Evolutionary conservation across 1,284 basidiomycete genomes (phyloP), one percentile per base, ranked within the genome.

Genomic region (Sporisorium exsertum): DNA sequence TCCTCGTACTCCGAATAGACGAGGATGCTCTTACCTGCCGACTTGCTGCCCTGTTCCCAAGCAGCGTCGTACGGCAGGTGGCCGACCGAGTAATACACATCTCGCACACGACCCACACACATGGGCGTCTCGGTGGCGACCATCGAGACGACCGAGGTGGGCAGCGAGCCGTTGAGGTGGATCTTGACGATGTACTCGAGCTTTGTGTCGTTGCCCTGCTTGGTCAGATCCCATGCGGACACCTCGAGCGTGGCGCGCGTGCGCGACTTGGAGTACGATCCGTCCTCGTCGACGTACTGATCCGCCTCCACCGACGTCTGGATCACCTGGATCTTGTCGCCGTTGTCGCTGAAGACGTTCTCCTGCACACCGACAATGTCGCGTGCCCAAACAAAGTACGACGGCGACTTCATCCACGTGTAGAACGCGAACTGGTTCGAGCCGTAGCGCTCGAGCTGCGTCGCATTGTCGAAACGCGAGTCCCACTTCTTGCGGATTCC

Each of bases 401-500:
- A 74, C 8, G 80, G 80, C 20, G 74, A 76, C 68, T 82, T 82
- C 64, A 81, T 68, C 52, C 78, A 72, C 33, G 74, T 77, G 73
- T 83, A 83, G 59, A 83, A 77, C 8, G 72, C 58, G 51, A 49
- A 77, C 52, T 62, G 26, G 33, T 77, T 63, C 7, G 70, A 20
- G 24, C 59, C 51, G 57, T 73, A 77, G 0, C 75, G 60, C 43
- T 77, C 71, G 50, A 77, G 71, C 58, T 71, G 68, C 29, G 55
- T 51, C 8, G 65, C 68, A n/a, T 37, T 52, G 58, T 83, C 81
- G 52, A 83, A 77, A 13, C 81, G 74, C 5, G 74, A 58, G 46
- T 83, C 81, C 81, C 81, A 83, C 61, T 81, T 81, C 51, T 81
- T 81, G 32, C 81, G 72, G 59, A 83, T 76, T 20, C 79, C 79